A percentile compares a stretch with the other conserved stretches of the same genome.
phyloP scores from a whole-genome alignment of 805 yeast genomes.

The Metschnikowia lachancei region DNA sequence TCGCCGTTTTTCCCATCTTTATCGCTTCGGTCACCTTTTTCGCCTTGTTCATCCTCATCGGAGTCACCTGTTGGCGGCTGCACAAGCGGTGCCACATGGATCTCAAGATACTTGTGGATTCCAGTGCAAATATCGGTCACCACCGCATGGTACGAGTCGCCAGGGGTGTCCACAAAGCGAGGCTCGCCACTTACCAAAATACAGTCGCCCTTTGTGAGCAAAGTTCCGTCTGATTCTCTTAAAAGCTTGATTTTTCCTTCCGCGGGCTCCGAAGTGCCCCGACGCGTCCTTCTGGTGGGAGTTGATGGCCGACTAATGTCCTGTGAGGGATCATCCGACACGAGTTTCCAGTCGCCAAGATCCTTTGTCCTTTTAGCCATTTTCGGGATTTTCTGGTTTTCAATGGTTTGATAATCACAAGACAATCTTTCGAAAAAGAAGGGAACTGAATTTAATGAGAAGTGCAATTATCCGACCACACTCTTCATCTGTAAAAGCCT shows the following conservation, averaged over 20 bases:
- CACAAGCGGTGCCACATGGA: constrained; percentile 49
- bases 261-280: constrained; percentile 12
- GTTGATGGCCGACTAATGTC: constrained; percentile 9
- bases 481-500: too few relatives aligned
- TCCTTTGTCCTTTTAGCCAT: constrained; percentile 19
- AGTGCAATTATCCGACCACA: too few relatives aligned
- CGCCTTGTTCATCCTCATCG: background rate
- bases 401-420: too few relatives aligned
- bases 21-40: background rate
- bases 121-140: constrained; percentile 54
- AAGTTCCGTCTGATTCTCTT: constrained; percentile 42
- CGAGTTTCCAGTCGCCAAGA: constrained; percentile 17
- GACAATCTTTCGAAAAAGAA: too few relatives aligned
- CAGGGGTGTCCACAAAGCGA: constrained; percentile 28
- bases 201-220: constrained; percentile 52
- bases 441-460: too few relatives aligned
- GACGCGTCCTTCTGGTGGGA: constrained; percentile 23
- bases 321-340: constrained; percentile 5
- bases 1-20: background rate
- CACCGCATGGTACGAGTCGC: constrained; percentile 39
- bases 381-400: background rate
- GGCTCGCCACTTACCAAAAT: constrained; percentile 35
- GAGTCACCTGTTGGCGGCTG: constrained; percentile 28
- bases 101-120: constrained; percentile 45
- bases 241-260: constrained; percentile 9